A percentile compares a stretch with the other conserved stretches of the same genome.
These are phyloP conservation scores for Schizophyllum commune DNA, from an alignment of 1,284 basidiomycete species.

Conservation along the genomic window DNA sequence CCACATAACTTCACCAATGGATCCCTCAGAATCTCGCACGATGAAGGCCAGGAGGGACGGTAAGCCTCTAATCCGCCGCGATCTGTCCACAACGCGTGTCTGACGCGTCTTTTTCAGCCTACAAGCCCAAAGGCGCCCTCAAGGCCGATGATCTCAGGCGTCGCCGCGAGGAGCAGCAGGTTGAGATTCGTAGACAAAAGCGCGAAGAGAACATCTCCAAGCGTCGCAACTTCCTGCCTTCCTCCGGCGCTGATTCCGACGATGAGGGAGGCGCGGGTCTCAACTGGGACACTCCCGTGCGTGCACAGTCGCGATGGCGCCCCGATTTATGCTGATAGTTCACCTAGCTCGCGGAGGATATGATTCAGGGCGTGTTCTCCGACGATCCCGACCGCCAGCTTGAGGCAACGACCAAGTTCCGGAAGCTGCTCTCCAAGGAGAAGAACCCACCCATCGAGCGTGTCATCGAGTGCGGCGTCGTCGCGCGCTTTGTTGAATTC, in stretches of 20 bases:
- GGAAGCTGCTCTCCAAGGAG: constrained; percentile 98
- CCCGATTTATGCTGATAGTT: constrained; percentile 6
- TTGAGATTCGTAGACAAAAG: constrained; percentile 95
- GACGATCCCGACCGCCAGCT: constrained; percentile 88
- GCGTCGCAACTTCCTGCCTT: constrained; percentile 84
- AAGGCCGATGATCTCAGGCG: constrained; percentile 87
- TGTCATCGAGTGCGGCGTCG: constrained; percentile 97
- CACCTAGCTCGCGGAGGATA: constrained; percentile 75
- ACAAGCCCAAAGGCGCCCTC: constrained; percentile 71
- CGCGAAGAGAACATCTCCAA: constrained; percentile 96
- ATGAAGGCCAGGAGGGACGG: constrained; percentile 61
- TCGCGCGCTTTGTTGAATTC: constrained; percentile 97
- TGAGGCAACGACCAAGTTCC: constrained; percentile 94
- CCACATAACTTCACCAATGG: neutral
- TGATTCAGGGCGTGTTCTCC: constrained; percentile 92
- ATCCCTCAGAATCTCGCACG: constrained; percentile 43
- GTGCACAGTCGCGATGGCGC: constrained; percentile 20
- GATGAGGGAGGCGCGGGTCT: constrained; percentile 63
- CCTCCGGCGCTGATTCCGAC: constrained; percentile 73
- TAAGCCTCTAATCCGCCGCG: constrained; percentile 24
- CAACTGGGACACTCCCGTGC: constrained; percentile 71
- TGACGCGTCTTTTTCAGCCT: constrained; percentile 32
- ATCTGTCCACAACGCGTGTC: constrained; percentile 13
- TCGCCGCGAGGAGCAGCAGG: constrained; percentile 93
- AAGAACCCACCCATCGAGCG: constrained; percentile 99